These are phyloP conservation scores for Citrus medica DNA, from an alignment of 345 rosid genomes.

Conservation along the genomic window DNA sequence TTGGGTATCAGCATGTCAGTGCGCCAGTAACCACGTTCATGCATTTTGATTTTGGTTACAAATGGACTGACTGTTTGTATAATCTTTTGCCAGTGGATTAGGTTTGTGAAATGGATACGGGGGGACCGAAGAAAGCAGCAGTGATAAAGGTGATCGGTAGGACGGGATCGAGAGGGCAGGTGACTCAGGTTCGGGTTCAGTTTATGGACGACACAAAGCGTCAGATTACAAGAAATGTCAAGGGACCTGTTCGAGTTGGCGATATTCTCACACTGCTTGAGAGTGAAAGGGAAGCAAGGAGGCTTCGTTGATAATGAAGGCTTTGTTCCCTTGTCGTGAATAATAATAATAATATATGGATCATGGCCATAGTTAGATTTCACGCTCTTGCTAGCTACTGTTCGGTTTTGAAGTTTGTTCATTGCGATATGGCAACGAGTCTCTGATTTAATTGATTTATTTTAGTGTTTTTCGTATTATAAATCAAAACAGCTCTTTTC, in stretches of 20 bases:
- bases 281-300: slow-evolving; percentile 13
- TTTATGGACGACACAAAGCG: slow-evolving; percentile 4
- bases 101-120: not conserved
- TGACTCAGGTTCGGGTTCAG: slow-evolving; percentile 16
- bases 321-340: not conserved
- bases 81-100: not conserved
- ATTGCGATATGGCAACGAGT: not conserved
- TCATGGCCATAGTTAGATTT: not conserved
- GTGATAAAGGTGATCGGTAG: slow-evolving; percentile 5
- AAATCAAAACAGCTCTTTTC: too few relatives aligned
- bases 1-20: too few relatives aligned
- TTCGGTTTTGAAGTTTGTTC: not conserved
- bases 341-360: not conserved
- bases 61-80: too few relatives aligned
- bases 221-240: slow-evolving; percentile 4
- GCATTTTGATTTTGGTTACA: not conserved
- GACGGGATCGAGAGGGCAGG: slow-evolving; percentile 15
- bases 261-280: slow-evolving; percentile 2
- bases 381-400: not conserved
- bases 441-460: not conserved
- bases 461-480: too few relatives aligned
- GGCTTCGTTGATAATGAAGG: not conserved
- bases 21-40: too few relatives aligned
- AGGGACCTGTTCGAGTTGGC: slow-evolving; percentile 4
- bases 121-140: slow-evolving; percentile 4